These are phyloP conservation scores for Paecilomyces niveus DNA, from an alignment of 2,329 filamentous ascomycete genomes.

Conservation along the genomic window DNA sequence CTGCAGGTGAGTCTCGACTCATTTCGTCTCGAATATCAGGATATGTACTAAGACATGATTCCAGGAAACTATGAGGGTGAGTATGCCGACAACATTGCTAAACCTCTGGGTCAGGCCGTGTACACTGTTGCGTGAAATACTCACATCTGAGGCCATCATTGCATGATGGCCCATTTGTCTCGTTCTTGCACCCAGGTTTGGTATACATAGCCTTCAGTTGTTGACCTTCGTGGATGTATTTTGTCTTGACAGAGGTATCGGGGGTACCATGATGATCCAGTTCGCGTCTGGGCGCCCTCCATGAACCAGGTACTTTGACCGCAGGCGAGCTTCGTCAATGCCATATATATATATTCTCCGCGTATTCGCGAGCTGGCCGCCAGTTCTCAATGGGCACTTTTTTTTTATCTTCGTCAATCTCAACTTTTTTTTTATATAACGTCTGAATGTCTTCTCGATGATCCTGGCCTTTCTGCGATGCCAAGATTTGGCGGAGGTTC, in stretches of 20 bases:
- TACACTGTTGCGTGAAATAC: background rate
- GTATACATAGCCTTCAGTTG: background rate
- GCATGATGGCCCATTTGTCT: background rate
- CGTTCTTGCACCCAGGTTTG: background rate
- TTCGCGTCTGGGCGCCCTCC: background rate
- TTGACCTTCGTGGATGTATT: background rate
- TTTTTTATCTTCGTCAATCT: background rate
- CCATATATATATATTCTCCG: background rate
- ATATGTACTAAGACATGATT: background rate
- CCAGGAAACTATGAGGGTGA: slow-evolving; percentile 49
- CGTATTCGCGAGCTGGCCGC: background rate
- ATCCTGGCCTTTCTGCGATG: background rate
- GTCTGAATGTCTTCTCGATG: background rate
- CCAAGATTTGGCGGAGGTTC: background rate
- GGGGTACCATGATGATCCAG: background rate
- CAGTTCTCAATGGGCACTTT: background rate
- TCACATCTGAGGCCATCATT: background rate
- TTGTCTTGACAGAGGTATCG: background rate
- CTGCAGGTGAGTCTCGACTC: slow-evolving; percentile 53
- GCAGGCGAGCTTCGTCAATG: background rate
- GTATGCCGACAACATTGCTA: slow-evolving; percentile 47
- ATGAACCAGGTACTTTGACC: background rate
- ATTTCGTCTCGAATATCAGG: too few relatives aligned
- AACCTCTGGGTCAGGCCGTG: slow-evolving; percentile 29
- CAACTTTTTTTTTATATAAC: background rate